Conservation (phyloP, 176 grass and related monocot genomes). For the Carex scoparia region DNA sequence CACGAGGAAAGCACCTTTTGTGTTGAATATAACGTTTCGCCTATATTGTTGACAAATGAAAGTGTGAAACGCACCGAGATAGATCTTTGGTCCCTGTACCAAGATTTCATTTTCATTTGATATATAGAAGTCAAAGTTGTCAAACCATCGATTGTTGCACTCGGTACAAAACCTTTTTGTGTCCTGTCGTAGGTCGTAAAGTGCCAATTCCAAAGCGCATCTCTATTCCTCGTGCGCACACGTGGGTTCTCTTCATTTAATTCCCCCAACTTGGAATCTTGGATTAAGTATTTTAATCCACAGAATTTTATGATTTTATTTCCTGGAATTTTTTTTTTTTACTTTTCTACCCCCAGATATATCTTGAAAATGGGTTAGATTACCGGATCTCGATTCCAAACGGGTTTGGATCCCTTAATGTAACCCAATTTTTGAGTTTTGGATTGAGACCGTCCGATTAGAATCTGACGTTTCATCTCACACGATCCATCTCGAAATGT, state of each 20-base stretch:
- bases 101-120: background rate
- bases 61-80: background rate
- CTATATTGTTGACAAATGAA: background rate
- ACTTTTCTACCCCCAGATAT: too few species aligned
- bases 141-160: background rate
- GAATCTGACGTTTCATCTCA: too few species aligned
- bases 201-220: conserved; percentile 13
- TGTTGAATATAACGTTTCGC: background rate
- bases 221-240: conserved; percentile 39
- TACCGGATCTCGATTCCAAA: too few species aligned
- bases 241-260: conserved; percentile 18
- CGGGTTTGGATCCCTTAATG: too few species aligned
- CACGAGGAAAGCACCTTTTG: background rate
- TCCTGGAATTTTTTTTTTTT: too few species aligned
- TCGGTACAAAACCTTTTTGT: background rate
- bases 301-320: too few species aligned
- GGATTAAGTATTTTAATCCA: too few species aligned
- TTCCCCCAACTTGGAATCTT: too few species aligned
- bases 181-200: background rate
- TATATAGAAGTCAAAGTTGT: background rate
- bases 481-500: too few species aligned
- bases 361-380: too few species aligned
- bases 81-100: background rate
- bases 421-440: too few species aligned
- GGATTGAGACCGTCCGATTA: too few species aligned